Evolutionary conservation across 352 stramenopile species (phyloP), one percentile per base, ranked within the genome.

Genomic region (Phytopythium mirpurense): DNA sequence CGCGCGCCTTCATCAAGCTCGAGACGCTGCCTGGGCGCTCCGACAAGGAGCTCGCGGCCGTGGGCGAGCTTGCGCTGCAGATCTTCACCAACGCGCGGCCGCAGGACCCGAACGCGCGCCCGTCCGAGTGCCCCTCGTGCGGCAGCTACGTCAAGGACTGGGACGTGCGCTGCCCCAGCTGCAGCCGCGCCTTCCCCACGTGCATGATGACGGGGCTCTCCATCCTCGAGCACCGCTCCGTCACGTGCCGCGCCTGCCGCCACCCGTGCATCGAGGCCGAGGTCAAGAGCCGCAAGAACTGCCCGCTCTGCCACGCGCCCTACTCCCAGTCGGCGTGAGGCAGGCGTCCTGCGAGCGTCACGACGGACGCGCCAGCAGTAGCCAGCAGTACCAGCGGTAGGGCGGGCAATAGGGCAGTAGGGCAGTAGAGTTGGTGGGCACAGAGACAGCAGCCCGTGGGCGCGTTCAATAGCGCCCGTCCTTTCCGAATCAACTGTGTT

Each of bases 1-100:
- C 82, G 40, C 81, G 83, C 52, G 87, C 87, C 9, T 97, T 98
- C 59, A 91, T 97, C 56, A 95, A 97, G 62, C 78, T 98, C 26
- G 92, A 98, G 61, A 95, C 83, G 19, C 63, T 96, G 7, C 75
- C 80, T 0, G 54, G 68, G 38, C 45, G 78, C 41, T 69, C 58
- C 15, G 80, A 89, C 1, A 90, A 88, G 21, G 78, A 93, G 51
- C 46, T 76, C 14, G 56, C 61, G 29, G 63, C 62, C 6, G 79
- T 89, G 70, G 83, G 74, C 49, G 74, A 87, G 48, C 65, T 94
- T 19, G 73, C 86, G 26, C 76, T 93, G 49, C 78, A 90, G 56
- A 95, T 97, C 43, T 98, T 98, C 64, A 87, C 73, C 19, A 75
- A 67, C 37, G 72, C 88, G 5, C 56, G 70, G 24, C 83, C 87